phyloP scores from a whole-genome alignment of 2,329 filamentous ascomycete genomes.

The Thelonectria blattea region DNA sequence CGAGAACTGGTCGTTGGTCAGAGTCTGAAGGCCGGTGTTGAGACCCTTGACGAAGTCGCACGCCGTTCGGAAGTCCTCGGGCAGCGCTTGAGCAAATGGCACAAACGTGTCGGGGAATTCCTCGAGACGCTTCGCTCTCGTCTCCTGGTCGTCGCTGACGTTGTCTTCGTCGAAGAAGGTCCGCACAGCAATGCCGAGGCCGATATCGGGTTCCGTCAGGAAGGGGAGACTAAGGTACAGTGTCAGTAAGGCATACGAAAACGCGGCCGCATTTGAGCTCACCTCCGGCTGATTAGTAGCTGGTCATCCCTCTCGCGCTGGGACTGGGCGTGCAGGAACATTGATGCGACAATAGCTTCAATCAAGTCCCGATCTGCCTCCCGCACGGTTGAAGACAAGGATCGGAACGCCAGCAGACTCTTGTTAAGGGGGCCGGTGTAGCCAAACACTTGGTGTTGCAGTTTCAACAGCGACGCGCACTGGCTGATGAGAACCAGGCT shows the following conservation, averaged over 20 bases:
- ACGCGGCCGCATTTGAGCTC: conserved; percentile 41
- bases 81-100: conserved; percentile 63
- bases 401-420: conserved; percentile 85
- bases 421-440: conserved; percentile 95
- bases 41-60: conserved; percentile 65
- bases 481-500: conserved; percentile 85
- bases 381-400: conserved; percentile 79
- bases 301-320: conserved; percentile 72
- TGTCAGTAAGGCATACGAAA: conserved; percentile 22
- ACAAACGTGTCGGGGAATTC: conserved; percentile 60
- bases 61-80: conserved; percentile 64
- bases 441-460: conserved; percentile 83
- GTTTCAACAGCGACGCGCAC: conserved; percentile 80
- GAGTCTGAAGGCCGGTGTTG: conserved; percentile 60
- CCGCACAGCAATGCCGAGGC: conserved; percentile 79
- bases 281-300: conserved; percentile 75
- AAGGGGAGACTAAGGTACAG: conserved; percentile 64
- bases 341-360: conserved; percentile 79
- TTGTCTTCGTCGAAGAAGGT: conserved; percentile 78
- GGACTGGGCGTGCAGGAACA: conserved; percentile 82
- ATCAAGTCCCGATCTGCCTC: conserved; percentile 80
- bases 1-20: conserved; percentile 56
- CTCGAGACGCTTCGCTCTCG: conserved; percentile 52
- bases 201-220: conserved; percentile 72
- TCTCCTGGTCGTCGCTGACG: conserved; percentile 58